phyloP scores from a whole-genome alignment of 768 basidiomycete species.

The Rhodotorula babjevae region DNA sequence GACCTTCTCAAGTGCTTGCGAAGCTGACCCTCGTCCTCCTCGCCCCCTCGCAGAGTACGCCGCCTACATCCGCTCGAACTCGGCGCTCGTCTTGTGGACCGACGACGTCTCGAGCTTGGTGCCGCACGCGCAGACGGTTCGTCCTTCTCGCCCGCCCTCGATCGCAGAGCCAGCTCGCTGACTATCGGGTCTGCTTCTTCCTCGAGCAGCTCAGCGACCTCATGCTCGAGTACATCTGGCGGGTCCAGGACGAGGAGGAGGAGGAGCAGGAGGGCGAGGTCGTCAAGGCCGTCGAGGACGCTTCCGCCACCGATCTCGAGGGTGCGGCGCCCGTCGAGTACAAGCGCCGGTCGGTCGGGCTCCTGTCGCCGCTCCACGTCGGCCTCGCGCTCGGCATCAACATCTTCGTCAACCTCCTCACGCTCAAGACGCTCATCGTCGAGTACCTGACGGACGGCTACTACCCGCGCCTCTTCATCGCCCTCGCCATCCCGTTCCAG shows the following conservation, averaged over 20 bases:
- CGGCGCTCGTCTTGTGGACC: slow-evolving; percentile 23
- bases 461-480: slow-evolving; percentile 26
- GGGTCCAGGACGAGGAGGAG: slow-evolving; percentile 14
- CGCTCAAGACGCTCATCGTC: slow-evolving; percentile 7
- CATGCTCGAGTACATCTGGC: slow-evolving; percentile 32
- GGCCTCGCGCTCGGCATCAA: slow-evolving; percentile 29
- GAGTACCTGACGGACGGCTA: slow-evolving; percentile 19
- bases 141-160: too few relatives aligned
- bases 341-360: slow-evolving; percentile 13
- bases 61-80: slow-evolving; percentile 19
- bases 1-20: not conserved
- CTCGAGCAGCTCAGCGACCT: slow-evolving; percentile 6
- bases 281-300: not conserved
- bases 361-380: slow-evolving; percentile 21
- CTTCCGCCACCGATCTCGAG: not conserved
- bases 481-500: slow-evolving; percentile 25
- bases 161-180: too few relatives aligned
- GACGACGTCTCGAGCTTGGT: slow-evolving; percentile 18
- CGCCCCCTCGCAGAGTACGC: slow-evolving; percentile 12
- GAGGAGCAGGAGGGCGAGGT: slow-evolving; percentile 10
- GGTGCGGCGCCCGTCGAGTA: not conserved
- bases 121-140: slow-evolving; percentile 14
- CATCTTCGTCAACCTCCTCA: slow-evolving; percentile 16
- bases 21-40: not conserved
- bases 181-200: not conserved